Percentiles rank a stretch among this genome's conserved stretches.
phyloP scores from a whole-genome alignment of 345 rosid species.

The Hibiscus trionum region DNA sequence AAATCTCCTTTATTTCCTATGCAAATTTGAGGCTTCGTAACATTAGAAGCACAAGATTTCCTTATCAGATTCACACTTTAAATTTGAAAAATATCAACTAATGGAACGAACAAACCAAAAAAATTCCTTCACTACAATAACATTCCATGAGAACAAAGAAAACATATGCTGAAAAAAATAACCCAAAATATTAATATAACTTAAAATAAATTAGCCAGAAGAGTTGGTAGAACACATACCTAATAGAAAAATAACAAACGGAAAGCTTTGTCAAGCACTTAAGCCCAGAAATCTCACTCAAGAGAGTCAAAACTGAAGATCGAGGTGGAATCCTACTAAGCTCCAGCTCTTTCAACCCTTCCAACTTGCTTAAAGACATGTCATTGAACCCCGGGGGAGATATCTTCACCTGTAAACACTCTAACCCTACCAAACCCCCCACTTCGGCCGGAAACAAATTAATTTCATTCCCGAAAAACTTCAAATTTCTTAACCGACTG shows the following conservation, averaged over 20 bases:
- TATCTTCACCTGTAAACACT: conserved; percentile 76
- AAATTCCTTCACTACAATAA: background rate
- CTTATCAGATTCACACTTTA: background rate
- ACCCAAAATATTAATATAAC: background rate
- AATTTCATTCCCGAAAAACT: conserved; percentile 79
- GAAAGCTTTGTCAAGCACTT: conserved; percentile 77
- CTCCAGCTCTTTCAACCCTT: conserved; percentile 81
- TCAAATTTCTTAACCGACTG: conserved; percentile 48
- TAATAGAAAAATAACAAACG: conserved; percentile 82
- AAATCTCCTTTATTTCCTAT: background rate
- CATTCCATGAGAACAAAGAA: background rate
- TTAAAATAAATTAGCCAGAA: background rate
- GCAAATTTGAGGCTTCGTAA: background rate
- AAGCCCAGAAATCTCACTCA: conserved; percentile 75
- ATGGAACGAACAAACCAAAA: background rate
- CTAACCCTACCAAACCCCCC: conserved; percentile 60
- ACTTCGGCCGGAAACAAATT: conserved; percentile 68
- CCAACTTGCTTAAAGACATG: conserved; percentile 50
- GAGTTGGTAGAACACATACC: conserved; percentile 31
- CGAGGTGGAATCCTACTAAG: conserved; percentile 63
- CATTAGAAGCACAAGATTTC: background rate
- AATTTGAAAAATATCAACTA: background rate
- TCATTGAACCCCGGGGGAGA: conserved; percentile 58
- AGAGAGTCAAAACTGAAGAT: conserved; percentile 61
- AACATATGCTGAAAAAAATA: background rate